These are phyloP conservation scores for Zygnema circumcarinatum DNA, from an alignment of 139 green algal genomes.

Conservation along the genomic window DNA sequence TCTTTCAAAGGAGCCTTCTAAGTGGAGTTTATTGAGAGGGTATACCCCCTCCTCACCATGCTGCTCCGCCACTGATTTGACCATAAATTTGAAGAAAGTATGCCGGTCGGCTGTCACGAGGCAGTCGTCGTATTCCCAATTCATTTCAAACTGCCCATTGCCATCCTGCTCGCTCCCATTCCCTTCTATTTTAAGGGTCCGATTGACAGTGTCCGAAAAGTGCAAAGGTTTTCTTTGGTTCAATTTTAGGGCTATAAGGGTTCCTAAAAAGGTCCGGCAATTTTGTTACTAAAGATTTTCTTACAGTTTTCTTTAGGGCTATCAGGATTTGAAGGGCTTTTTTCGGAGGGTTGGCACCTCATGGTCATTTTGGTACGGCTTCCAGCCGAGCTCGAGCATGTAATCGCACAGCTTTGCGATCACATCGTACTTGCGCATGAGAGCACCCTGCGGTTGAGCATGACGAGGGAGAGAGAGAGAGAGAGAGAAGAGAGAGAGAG, in stretches of 20 bases:
- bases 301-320: too few species aligned
- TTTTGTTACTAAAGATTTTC: too few species aligned
- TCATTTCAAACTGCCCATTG: constrained; percentile 50
- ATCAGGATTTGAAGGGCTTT: too few species aligned
- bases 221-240: too few species aligned
- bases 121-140: constrained; percentile 45
- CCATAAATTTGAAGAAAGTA: constrained; percentile 48
- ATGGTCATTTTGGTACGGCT: constrained; percentile 43
- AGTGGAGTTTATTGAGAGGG: neutral
- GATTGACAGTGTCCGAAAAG: too few species aligned
- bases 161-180: constrained; percentile 47
- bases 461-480: neutral
- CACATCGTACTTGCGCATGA: constrained; percentile 34
- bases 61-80: constrained; percentile 38
- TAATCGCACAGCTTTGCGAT: constrained; percentile 39
- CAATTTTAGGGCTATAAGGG: too few species aligned
- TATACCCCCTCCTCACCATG: neutral
- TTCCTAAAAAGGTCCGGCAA: too few species aligned
- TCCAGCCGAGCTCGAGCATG: constrained; percentile 43
- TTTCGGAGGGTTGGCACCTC: too few species aligned
- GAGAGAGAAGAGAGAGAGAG: too few species aligned
- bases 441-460: constrained; percentile 24
- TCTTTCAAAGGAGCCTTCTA: neutral
- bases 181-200: too few species aligned
- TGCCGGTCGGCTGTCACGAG: constrained; percentile 39